A percentile compares a stretch with the other conserved stretches of the same genome.
Evolutionary conservation across 768 basidiomycete genomes (phyloP).

Genomic region (Panus rudis): DNA sequence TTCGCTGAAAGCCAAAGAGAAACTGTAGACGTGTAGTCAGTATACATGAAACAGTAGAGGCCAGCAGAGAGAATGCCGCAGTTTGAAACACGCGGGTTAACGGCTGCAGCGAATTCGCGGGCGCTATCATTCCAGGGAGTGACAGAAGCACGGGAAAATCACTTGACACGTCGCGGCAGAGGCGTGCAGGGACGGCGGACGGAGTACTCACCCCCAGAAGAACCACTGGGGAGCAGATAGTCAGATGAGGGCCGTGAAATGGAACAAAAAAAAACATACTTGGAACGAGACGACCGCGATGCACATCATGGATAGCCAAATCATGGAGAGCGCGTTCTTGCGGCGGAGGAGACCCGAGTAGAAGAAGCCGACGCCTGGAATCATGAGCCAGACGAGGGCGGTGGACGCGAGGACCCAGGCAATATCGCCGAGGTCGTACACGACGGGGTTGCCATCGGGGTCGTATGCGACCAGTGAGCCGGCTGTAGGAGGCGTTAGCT

Average conservation of each 20-base stretch:
- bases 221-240: slow-evolving; percentile 61
- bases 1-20: slow-evolving; percentile 84
- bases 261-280: slow-evolving; percentile 38
- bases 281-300: slow-evolving; percentile 81
- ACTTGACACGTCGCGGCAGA: too few relatives aligned
- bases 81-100: too few relatives aligned
- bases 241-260: slow-evolving; percentile 1
- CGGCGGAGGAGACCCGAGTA: slow-evolving; percentile 87
- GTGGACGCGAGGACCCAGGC: slow-evolving; percentile 66
- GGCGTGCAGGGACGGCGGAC: too few relatives aligned
- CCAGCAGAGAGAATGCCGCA: neutral
- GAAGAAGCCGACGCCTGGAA: slow-evolving; percentile 70
- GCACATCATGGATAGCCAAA: slow-evolving; percentile 71
- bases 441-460: slow-evolving; percentile 14
- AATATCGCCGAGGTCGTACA: slow-evolving; percentile 60
- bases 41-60: neutral
- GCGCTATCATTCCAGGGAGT: too few relatives aligned
- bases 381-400: slow-evolving; percentile 72
- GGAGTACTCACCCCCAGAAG: slow-evolving; percentile 68
- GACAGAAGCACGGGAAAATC: too few relatives aligned
- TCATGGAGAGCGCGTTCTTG: slow-evolving; percentile 91
- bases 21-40: slow-evolving; percentile 25
- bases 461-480: slow-evolving; percentile 30
- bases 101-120: too few relatives aligned
- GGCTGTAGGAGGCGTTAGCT: slow-evolving; percentile 21